phyloP scores from a whole-genome alignment of 495 filamentous ascomycete genomes.

The Immersiella caudata region DNA sequence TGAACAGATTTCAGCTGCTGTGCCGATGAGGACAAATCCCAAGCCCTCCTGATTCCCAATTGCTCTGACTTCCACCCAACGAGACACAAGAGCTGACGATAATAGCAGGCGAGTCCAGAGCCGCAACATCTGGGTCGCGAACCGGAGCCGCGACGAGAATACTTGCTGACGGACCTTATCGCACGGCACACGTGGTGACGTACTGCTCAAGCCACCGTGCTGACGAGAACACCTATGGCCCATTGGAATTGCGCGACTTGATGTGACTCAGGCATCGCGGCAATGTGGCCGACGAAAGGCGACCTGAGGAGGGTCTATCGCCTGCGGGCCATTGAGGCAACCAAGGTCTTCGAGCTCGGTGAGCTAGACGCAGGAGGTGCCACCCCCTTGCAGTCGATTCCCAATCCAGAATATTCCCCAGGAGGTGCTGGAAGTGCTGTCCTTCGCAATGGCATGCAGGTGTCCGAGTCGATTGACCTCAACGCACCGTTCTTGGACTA shows the following conservation, averaged over 20 bases:
- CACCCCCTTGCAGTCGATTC: background rate
- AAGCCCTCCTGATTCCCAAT: background rate
- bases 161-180: background rate
- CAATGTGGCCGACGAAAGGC: background rate
- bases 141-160: background rate
- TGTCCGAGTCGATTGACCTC: too few relatives aligned
- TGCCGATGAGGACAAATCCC: background rate
- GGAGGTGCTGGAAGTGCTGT: background rate
- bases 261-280: background rate
- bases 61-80: background rate
- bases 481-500: too few relatives aligned
- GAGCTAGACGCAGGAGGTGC: background rate
- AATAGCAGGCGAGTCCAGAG: background rate
- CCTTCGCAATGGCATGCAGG: too few relatives aligned
- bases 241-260: background rate
- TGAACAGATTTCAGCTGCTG: background rate
- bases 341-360: background rate
- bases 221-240: background rate
- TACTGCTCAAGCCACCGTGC: background rate
- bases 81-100: background rate
- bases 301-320: background rate
- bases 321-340: background rate
- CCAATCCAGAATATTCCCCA: background rate
- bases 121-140: background rate
- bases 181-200: background rate